Evolutionary conservation across 2,329 filamentous ascomycete genomes (phyloP), one percentile per base, ranked within the genome.

Genomic region (Fonsecaea pugnacius): DNA sequence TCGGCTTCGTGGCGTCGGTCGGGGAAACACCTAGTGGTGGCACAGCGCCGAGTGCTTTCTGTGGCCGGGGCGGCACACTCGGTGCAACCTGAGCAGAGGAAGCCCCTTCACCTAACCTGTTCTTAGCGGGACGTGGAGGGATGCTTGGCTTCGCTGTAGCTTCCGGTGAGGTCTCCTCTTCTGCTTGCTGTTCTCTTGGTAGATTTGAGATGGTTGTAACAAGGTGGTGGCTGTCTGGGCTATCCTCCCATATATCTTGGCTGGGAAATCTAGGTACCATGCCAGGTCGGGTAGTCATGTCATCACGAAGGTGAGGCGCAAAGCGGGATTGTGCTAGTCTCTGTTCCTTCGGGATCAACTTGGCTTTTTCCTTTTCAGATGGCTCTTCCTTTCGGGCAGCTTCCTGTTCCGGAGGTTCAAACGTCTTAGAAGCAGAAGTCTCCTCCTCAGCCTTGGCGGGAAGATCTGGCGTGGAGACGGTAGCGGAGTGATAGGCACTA

Each of bases 241-340:
- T 88, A 75, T 98, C 94, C 78, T 98, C 94, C 94, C 94, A 97
- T 48, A 97, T 87, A 77, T 98, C 94, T 60, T 88, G 87, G 75
- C 93, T 96, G 0, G 94, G 94, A 75, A 98, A 98, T 12, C 92
- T 87, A 58, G 89, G 87, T 63, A 87, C 82, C 70, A 84, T 74
- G 16, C 80, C 81, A 4, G 89, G 85, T 24, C 89, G 78, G 18
- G 72, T 65, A 16, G 76, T 72, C 46, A 78, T 75, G 46, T 85
- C 82, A 53, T 83, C 77, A 7, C 79, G 74, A 16, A 88, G 78
- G 71, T 84, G 84, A 18, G 82, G 74, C 65, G 83, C 78, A 65
- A 73, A 73, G 30, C 60, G 64, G 10, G 72, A 72, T 60, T 72
- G 72, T 30, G 72, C 72, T 7, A 73, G 63, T 57, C 72, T 66